Evolutionary conservation across 345 rosid species (phyloP), one percentile per base, ranked within the genome.

Genomic region (Dipteronia sinensis): DNA sequence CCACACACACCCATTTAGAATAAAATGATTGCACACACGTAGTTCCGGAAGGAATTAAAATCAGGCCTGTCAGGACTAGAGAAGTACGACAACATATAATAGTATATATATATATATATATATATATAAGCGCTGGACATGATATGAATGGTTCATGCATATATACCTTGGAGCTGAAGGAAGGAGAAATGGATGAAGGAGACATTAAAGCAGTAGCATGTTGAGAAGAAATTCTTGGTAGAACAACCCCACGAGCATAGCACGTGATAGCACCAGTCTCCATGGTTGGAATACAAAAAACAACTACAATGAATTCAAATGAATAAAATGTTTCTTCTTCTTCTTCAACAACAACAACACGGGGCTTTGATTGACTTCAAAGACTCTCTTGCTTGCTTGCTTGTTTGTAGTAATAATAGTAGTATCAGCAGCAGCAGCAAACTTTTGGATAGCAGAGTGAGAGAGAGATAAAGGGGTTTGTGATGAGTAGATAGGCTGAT

Each of bases 221-320:
- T 87, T 88, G 89, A 85, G 97, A 89, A 76, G 94, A 89, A 82
- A 88, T 88, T 63, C 81, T 73, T 61, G 97, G 95, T 22, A 87
- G 86, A 76, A 90, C 76, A 65, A 87, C 86, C 79, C 94, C 95
- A 46, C 88, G 91, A 9, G 92, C 85, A 80, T 85, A 86, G 83
- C 92, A 86, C 22, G 93, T 82, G 82, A 91, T 69, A 63, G 91
- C 81, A 66, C 91, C 80, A 51, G 92, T 86, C 90, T 90, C 97
- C 99, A 95, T 92, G n/a, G 49, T 11, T 42, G 46, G 10, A 42
- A 42, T 1, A 42, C 9, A 42, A 42, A 42, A 42, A 34, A 34
- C 38, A 34, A 9, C 46, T 42, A 42, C 5, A 49, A 49, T 49
- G 55, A 49, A 10, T 49, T 12, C 38, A 34, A 34, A 34, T 34